Base-by-base conservation (phyloP, 2,329 filamentous ascomycete species). In the Aureobasidium uvarum region DNA sequence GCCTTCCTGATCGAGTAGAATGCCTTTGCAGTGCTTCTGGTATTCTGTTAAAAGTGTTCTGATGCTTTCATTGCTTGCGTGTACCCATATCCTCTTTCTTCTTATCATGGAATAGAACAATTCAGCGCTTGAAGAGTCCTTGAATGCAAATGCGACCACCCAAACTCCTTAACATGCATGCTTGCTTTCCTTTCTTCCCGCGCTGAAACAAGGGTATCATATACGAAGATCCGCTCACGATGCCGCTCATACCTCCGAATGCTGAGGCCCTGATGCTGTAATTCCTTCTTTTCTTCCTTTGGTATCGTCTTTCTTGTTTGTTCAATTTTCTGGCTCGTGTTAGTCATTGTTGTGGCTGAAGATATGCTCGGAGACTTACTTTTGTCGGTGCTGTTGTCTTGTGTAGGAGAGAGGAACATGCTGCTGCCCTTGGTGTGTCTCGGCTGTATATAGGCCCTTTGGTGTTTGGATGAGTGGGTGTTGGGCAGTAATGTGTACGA, bases 81-180 rank as follows among this genome's bases (percentile, higher is more conserved):
- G 13, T 38, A 60, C 28, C 25, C 28, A 38, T 60, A 36, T 23
- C 14, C 11, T 50, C 23, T 14, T 18, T 46, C 41, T 55, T 55
- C 28, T 20, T 48, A 5, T 60, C 56, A 28, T 60, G 18, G 43
- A 38, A 23, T 38, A 23, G 56, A 48, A 60, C 56, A 25, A 33
- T 60, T 60, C 56, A 60, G 56, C 56, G n/a, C 56, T 60, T 60
- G 56, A 60, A 60, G 31, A 46, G 41, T 46, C 41, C 56, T 48
- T 38, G 43, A 46, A 62, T 51, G 58, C 58, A 48, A 31, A 62
- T 62, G 58, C 58, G 28, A 62, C 45, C 45, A 31, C 58, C 45
- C 58, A 62, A 62, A 62, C 58, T 62, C 58, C 58, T 39, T 45
- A 13, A 39, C 20, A 62, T 51, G 58, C 56, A 51, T 62, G 58